Percentiles rank a stretch among this genome's conserved stretches.
Conservation (phyloP, 2,329 filamentous ascomycete genomes). For the Hypoxylon sp. region DNA sequence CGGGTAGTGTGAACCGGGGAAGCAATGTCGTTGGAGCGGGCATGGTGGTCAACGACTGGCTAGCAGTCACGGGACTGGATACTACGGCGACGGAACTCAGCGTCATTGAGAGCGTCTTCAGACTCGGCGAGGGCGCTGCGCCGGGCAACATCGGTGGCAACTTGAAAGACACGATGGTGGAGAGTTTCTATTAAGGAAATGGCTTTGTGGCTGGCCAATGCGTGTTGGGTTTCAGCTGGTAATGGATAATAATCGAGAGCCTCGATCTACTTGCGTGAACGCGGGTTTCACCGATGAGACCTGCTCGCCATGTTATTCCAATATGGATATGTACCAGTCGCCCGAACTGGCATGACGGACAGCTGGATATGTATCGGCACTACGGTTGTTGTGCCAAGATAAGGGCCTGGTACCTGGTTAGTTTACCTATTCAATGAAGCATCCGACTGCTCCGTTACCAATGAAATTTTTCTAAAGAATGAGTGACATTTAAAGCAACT, state of each 20-base stretch:
- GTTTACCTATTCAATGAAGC: slow-evolving; percentile 36
- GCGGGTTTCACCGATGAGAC: slow-evolving; percentile 13
- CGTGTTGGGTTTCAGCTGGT: slow-evolving; percentile 13
- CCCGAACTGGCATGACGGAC: slow-evolving; percentile 30
- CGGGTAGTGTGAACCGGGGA: slow-evolving; percentile 93
- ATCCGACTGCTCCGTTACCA: slow-evolving; percentile 18
- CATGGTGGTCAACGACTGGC: slow-evolving; percentile 98
- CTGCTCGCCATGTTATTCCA: slow-evolving; percentile 18
- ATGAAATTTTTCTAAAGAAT: not conserved
- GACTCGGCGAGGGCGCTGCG: slow-evolving; percentile 87
- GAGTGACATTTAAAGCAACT: not conserved
- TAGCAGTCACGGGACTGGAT: slow-evolving; percentile 92
- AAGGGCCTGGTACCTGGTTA: slow-evolving; percentile 31
- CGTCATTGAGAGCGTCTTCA: slow-evolving; percentile 96
- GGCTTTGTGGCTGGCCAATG: slow-evolving; percentile 13
- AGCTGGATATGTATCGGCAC: slow-evolving; percentile 19
- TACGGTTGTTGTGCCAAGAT: slow-evolving; percentile 27
- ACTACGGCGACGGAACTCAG: slow-evolving; percentile 98
- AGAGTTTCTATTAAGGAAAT: slow-evolving; percentile 88
- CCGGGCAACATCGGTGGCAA: slow-evolving; percentile 83
- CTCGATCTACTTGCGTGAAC: slow-evolving; percentile 8
- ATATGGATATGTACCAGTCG: slow-evolving; percentile 24
- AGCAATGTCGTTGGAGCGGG: slow-evolving; percentile 95
- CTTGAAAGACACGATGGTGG: slow-evolving; percentile 98
- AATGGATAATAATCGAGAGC: slow-evolving; percentile 6